Percentiles rank a stretch among this genome's conserved stretches.
Conservation (phyloP, 2,329 filamentous ascomycete genomes). For the Claviceps spartinae region DNA sequence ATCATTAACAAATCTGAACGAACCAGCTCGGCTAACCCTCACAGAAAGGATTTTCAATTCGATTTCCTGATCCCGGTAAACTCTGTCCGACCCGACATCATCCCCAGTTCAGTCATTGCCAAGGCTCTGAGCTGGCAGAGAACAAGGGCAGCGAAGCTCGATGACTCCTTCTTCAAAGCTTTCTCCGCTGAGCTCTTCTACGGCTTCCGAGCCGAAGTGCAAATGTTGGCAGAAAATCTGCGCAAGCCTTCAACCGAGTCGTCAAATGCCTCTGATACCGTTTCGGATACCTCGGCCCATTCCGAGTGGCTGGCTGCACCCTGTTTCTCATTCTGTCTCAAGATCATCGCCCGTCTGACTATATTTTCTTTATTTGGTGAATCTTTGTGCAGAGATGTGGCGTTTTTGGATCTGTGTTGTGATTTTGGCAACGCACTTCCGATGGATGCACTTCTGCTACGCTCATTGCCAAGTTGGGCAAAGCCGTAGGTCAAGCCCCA, state of each 20-base stretch:
- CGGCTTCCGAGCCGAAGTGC: constrained; percentile 5
- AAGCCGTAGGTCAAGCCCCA: constrained; percentile 3
- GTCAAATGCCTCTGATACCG: no score
- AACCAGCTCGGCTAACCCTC: no score
- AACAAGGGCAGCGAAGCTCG: constrained; percentile 5
- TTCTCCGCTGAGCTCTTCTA: constrained; percentile 7
- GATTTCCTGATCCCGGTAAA: background rate
- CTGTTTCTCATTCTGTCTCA: constrained; percentile 8
- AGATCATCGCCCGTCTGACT: constrained; percentile 7
- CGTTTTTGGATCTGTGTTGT: constrained; percentile 7
- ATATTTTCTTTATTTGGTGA: constrained; percentile 7
- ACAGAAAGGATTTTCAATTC: constrained; percentile 8
- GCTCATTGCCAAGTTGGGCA: constrained; percentile 3
- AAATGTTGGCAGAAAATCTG: background rate
- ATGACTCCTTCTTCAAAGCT: constrained; percentile 7
- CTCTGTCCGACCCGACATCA: background rate
- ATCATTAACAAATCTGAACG: no score
- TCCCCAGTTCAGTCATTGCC: constrained; percentile 7
- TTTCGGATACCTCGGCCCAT: no score
- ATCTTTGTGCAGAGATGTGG: constrained; percentile 5
- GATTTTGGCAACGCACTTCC: constrained; percentile 6
- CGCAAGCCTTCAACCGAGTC: background rate
- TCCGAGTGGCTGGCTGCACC: constrained; percentile 1
- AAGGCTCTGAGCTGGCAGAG: constrained; percentile 9
- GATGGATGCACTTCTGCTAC: constrained; percentile 6